Conservation (phyloP, 345 rosid genomes). For the Camelina neglecta region DNA sequence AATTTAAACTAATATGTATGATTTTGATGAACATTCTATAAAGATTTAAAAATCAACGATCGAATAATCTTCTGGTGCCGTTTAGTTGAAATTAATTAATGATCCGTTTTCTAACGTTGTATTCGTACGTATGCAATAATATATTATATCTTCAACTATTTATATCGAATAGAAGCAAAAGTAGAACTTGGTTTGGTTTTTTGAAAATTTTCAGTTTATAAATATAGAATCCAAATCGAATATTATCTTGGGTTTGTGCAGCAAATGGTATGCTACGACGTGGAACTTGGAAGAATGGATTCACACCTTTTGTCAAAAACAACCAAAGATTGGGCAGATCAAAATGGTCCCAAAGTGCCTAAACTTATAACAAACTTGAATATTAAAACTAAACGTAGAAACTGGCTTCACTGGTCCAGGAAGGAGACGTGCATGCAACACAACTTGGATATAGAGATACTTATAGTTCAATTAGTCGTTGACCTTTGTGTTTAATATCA, state of each 20-base stretch:
- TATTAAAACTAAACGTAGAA: background rate
- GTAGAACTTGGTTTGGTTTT: background rate
- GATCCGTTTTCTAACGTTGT: background rate
- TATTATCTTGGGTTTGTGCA: background rate
- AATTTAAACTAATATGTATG: background rate
- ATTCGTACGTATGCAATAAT: background rate
- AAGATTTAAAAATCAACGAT: background rate
- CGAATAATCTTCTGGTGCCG: background rate
- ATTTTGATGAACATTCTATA: constrained; percentile 23
- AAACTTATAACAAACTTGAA: constrained; percentile 1
- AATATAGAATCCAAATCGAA: background rate
- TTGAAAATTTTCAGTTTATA: background rate
- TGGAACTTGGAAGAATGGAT: constrained; percentile 7
- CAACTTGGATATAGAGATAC: background rate
- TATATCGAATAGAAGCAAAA: background rate
- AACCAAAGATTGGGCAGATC: constrained; percentile 12
- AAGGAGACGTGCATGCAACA: constrained; percentile 39
- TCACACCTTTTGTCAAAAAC: background rate
- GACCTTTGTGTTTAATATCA: constrained; percentile 21
- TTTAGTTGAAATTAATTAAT: background rate
- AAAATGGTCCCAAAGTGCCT: background rate
- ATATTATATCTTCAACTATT: background rate
- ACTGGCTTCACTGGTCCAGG: constrained; percentile 24
- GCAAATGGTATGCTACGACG: constrained; percentile 12
- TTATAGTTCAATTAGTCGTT: constrained; percentile 3